These are phyloP conservation scores for Rubus parviflorus DNA, from an alignment of 306 rosid species.

Conservation along the genomic window DNA sequence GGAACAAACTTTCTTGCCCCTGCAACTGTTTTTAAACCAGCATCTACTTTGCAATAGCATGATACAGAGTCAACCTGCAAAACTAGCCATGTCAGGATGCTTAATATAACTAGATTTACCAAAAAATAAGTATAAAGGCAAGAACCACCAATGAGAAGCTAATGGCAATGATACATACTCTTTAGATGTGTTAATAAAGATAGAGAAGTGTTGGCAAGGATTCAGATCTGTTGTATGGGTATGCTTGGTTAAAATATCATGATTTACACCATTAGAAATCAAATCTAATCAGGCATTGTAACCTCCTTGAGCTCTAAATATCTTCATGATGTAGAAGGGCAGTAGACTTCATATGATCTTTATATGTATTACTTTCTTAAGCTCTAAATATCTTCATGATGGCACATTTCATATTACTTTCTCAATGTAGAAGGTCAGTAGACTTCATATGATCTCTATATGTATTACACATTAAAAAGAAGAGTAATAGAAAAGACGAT, in stretches of 20 bases:
- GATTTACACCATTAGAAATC: background rate
- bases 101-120: constrained; percentile 8
- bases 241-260: background rate
- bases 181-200: background rate
- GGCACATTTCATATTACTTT: background rate
- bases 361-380: background rate
- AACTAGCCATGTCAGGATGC: constrained; percentile 38
- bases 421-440: background rate
- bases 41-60: constrained; percentile 96
- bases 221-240: background rate
- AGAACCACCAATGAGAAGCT: constrained; percentile 13
- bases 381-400: background rate
- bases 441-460: background rate
- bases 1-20: constrained; percentile 98
- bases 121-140: background rate
- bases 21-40: constrained; percentile 88
- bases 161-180: background rate
- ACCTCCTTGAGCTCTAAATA: background rate
- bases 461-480: background rate
- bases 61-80: constrained; percentile 95
- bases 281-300: background rate
- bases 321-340: background rate
- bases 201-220: background rate
- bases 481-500: background rate
- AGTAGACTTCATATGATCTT: background rate